Conservation (phyloP, 2,329 filamentous ascomycete genomes). For the Amauroascus verrucosus region DNA sequence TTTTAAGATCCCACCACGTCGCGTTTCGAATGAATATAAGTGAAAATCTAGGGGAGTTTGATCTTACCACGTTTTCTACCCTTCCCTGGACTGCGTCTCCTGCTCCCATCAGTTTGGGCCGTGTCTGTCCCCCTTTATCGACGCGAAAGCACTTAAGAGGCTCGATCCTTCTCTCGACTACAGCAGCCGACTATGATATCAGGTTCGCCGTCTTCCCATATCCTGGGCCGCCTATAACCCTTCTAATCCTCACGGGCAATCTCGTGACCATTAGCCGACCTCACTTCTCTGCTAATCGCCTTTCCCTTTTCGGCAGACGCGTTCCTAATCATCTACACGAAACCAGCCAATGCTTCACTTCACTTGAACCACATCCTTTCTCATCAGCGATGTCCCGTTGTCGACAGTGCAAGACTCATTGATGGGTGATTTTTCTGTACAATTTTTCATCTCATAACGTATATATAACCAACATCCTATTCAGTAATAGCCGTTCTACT, state of each 20-base stretch:
- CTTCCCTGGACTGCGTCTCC: not conserved
- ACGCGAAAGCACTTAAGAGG: too few relatives aligned
- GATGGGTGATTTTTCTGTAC: not conserved
- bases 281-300: not conserved
- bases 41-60: not conserved
- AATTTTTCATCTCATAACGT: not conserved
- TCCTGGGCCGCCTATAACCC: too few relatives aligned
- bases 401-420: not conserved
- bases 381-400: not conserved
- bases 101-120: too few relatives aligned
- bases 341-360: constrained; percentile 3
- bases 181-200: too few relatives aligned
- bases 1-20: not conserved
- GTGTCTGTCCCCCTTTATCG: too few relatives aligned
- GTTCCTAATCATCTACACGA: not conserved
- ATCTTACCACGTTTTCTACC: not conserved
- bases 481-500: not conserved
- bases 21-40: not conserved
- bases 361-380: not conserved
- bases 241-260: not conserved
- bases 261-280: constrained; percentile 8
- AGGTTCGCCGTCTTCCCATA: too few relatives aligned
- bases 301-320: constrained; percentile 10
- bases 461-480: not conserved
- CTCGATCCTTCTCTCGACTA: too few relatives aligned